Conservation (phyloP, 2,329 filamentous ascomycete species). For the Aspergillus oerlinghausenensis region DNA sequence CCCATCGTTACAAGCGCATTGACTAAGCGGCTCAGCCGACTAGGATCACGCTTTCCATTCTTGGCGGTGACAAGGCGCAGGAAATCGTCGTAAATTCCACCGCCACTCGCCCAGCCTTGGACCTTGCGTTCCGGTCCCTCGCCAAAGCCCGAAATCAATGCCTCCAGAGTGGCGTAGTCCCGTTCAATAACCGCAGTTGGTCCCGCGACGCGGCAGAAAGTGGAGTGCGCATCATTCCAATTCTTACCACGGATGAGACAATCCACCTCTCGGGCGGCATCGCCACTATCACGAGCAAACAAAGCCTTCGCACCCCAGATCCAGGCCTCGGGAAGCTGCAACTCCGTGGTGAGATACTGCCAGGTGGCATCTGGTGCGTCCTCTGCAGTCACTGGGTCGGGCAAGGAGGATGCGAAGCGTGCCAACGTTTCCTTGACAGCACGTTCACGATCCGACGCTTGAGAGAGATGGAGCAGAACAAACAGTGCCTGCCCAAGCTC, state of each 20-base stretch:
- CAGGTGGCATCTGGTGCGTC: conserved; percentile 45
- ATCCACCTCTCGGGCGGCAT: conserved; percentile 67
- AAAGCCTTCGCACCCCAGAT: conserved; percentile 83
- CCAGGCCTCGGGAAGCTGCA: conserved; percentile 71
- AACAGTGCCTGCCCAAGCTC: conserved; percentile 70
- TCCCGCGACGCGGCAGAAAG: conserved; percentile 75
- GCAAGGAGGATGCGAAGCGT: conserved; percentile 64
- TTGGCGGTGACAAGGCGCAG: conserved; percentile 45
- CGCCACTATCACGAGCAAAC: conserved; percentile 68
- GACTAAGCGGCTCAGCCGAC: conserved; percentile 42
- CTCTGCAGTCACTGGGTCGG: conserved; percentile 51
- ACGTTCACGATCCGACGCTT: conserved; percentile 57
- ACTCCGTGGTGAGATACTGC: conserved; percentile 56
- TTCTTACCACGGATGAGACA: conserved; percentile 75
- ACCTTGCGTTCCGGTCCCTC: conserved; percentile 58
- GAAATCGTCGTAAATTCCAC: conserved; percentile 70
- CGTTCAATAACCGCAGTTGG: conserved; percentile 77
- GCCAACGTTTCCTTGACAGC: conserved; percentile 70
- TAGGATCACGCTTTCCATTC: conserved; percentile 37
- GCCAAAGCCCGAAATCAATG: conserved; percentile 67
- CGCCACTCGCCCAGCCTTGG: conserved; percentile 71
- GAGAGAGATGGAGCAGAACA: conserved; percentile 71
- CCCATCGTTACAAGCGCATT: conserved; percentile 44
- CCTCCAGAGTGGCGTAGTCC: conserved; percentile 66
- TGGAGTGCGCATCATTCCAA: conserved; percentile 75